Evolutionary conservation across 192 early-diverging fungal genomes (phyloP), one percentile per base, ranked within the genome.

Genomic region (Entophlyctis helioformis): DNA sequence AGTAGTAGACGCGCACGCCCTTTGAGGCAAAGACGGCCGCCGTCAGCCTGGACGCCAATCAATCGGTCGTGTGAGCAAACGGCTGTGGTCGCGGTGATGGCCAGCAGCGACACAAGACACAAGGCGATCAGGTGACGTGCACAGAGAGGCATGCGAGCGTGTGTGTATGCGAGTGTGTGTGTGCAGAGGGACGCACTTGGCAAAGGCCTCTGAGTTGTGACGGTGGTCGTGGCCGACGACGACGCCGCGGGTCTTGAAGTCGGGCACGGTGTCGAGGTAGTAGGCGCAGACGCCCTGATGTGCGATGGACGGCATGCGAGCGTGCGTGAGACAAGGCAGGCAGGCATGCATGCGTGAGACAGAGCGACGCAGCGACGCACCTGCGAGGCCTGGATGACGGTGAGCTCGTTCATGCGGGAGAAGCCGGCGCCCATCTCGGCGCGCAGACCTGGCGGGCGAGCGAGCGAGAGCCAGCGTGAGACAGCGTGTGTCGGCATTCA

Each of bases 161-260:
- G n/a, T n/a, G n/a, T n/a, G n/a, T n/a, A n/a, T n/a, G n/a, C n/a
- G n/a, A n/a, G n/a, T n/a, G n/a, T n/a, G n/a, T n/a, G n/a, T n/a
- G n/a, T n/a, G n/a, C n/a, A n/a, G n/a, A n/a, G n/a, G n/a, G n/a
- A n/a, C 29, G 4, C 11, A 45, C 40, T 36, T 28, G 18, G 90
- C 88, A 73, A 94, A 96, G 29, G 60, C 60, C 12, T 64, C 53
- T 9, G 89, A 92, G 55, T 87, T 77, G 60, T 91, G 78, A n/a
- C 92, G 79, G 62, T 94, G 91, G 63, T 96, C 92, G 53, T 92
- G 83, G 31, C 89, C 91, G 39, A 96, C 74, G 9, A 96, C 91
- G 15, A 96, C 72, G 33, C 89, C 89, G 42, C 74, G 76, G n/a
- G 52, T 52, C 46, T 58, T 61, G 18, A 80, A 79, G 37, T 76